Conservation (phyloP, 768 basidiomycete genomes). For the Tricholoma sp. region DNA sequence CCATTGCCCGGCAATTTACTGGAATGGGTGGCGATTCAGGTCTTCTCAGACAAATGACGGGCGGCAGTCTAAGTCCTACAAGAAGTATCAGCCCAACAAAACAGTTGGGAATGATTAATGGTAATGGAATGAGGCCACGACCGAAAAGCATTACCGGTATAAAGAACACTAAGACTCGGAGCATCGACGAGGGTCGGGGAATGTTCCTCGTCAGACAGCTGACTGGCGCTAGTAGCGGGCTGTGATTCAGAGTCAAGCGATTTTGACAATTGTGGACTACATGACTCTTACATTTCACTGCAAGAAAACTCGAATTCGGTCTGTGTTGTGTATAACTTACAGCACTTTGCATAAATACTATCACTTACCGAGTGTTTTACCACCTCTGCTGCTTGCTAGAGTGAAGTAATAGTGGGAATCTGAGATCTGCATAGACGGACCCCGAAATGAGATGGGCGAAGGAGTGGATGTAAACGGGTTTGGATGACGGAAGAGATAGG, state of each 20-base stretch:
- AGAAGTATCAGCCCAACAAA: constrained; percentile 77
- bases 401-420: too few relatives aligned
- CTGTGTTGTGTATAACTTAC: too few relatives aligned
- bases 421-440: too few relatives aligned
- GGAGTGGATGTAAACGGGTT: too few relatives aligned
- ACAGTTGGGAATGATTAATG: constrained; percentile 44
- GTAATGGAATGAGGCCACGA: constrained; percentile 40
- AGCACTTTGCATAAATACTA: too few relatives aligned
- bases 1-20: constrained; percentile 72
- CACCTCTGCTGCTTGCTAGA: too few relatives aligned
- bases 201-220: constrained; percentile 77
- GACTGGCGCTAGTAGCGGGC: constrained; percentile 44
- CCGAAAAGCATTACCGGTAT: constrained; percentile 79
- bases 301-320: too few relatives aligned
- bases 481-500: too few relatives aligned
- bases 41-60: constrained; percentile 56
- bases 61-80: constrained; percentile 62
- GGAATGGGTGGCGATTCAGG: constrained; percentile 42
- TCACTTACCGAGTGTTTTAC: too few relatives aligned
- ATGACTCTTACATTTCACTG: not conserved
- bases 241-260: too few relatives aligned
- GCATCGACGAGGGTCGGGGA: constrained; percentile 64
- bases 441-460: too few relatives aligned
- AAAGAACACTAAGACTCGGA: constrained; percentile 52
- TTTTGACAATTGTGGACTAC: not conserved